phyloP scores from a whole-genome alignment of 345 rosid genomes.

The Salix dunnii region DNA sequence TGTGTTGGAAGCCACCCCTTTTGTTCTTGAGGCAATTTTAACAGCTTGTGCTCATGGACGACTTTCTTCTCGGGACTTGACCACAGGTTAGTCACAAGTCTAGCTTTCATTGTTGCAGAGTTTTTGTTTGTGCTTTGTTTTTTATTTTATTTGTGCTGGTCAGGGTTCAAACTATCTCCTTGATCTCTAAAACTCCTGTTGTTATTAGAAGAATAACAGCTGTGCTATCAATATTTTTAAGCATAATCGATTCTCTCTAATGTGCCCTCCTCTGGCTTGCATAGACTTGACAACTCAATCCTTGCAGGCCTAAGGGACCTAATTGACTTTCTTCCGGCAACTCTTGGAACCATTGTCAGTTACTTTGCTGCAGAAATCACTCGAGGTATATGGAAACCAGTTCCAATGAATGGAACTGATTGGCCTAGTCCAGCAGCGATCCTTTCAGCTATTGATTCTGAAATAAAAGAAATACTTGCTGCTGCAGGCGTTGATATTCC shows the following conservation, averaged over 20 bases:
- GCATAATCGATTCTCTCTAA: not conserved
- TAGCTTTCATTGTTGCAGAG: conserved; percentile 9
- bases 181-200: not conserved
- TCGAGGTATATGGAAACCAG: conserved; percentile 65
- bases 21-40: conserved; percentile 58
- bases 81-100: conserved; percentile 40
- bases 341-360: conserved; percentile 48
- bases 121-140: conserved; percentile 1
- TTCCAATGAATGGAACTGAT: conserved; percentile 67
- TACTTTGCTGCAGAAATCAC: conserved; percentile 61
- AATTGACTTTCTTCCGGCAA: conserved; percentile 63
- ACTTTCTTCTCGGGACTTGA: conserved; percentile 60
- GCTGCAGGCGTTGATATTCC: conserved; percentile 52
- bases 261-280: not conserved
- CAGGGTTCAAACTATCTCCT: not conserved
- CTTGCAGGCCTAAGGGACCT: conserved; percentile 63
- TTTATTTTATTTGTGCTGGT: conserved; percentile 5
- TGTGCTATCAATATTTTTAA: not conserved
- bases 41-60: conserved; percentile 71
- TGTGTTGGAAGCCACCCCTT: conserved; percentile 61
- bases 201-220: not conserved
- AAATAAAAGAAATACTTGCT: conserved; percentile 52
- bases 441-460: conserved; percentile 45
- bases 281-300: not conserved
- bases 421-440: conserved; percentile 67